These are phyloP conservation scores for Linnemannia exigua DNA, from an alignment of 192 early-diverging fungal genomes.

Conservation along the genomic window DNA sequence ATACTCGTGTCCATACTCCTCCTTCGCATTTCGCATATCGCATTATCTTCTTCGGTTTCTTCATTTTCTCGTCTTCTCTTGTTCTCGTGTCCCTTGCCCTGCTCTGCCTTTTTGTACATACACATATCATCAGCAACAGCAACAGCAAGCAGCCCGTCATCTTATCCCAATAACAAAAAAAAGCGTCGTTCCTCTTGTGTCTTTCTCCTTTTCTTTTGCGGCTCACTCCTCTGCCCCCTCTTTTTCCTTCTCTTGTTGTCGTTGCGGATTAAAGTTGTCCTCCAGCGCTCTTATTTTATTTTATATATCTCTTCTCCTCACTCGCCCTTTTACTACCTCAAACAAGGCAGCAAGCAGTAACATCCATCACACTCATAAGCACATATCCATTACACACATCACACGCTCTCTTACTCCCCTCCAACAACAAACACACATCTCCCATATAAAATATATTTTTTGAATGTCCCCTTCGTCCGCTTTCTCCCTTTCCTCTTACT, in stretches of 20 bases:
- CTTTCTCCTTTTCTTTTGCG: conserved; percentile 3
- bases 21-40: conserved; percentile 5
- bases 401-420: background rate
- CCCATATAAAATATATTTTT: background rate
- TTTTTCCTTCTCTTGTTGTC: background rate
- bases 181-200: background rate
- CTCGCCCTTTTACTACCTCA: background rate
- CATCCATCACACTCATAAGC: too few relatives aligned
- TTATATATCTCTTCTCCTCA: background rate
- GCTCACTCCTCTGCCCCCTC: background rate
- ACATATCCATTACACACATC: too few relatives aligned
- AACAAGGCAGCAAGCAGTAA: background rate
- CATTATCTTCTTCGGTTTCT: background rate
- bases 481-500: conserved; percentile 9
- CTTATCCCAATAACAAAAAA: too few relatives aligned
- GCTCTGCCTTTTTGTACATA: background rate
- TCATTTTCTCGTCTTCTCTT: background rate
- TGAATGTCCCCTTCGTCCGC: conserved; percentile 4
- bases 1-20: background rate
- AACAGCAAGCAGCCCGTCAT: background rate
- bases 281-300: background rate
- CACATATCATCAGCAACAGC: background rate
- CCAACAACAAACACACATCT: background rate
- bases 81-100: background rate
- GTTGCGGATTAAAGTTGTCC: background rate